phyloP scores from a whole-genome alignment of 129 eudicot genomes.

The Flaveria bidentis region DNA sequence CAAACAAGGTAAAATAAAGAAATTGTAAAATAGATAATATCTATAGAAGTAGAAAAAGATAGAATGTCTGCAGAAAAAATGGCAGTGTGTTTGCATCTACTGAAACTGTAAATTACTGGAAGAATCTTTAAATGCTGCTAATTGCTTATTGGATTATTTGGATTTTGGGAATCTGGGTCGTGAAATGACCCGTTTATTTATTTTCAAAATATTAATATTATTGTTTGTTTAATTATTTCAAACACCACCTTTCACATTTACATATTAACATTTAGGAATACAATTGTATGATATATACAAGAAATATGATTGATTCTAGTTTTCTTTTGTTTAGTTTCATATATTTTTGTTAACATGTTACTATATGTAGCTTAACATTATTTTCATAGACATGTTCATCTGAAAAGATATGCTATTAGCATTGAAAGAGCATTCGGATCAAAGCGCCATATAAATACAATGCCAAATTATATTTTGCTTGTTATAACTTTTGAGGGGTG shows the following conservation, averaged over 20 bases:
- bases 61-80: slow-evolving; percentile 37
- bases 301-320: too few relatives aligned
- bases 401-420: too few relatives aligned
- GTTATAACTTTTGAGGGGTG: too few relatives aligned
- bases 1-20: background rate
- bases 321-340: background rate
- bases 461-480: too few relatives aligned
- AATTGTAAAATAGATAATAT: background rate
- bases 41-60: slow-evolving; percentile 6
- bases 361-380: too few relatives aligned
- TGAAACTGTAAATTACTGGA: slow-evolving; percentile 26
- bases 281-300: background rate
- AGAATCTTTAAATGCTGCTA: slow-evolving; percentile 32
- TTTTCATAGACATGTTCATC: too few relatives aligned
- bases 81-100: slow-evolving; percentile 32
- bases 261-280: background rate
- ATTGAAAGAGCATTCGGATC: too few relatives aligned
- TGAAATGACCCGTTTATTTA: slow-evolving; percentile 17
- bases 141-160: slow-evolving; percentile 27
- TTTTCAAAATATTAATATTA: background rate
- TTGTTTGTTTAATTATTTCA: background rate
- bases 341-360: too few relatives aligned
- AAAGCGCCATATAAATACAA: too few relatives aligned
- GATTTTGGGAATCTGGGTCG: slow-evolving; percentile 33
- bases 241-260: background rate